phyloP scores from a whole-genome alignment of 306 rosid species.

The Luffa acutangula region DNA sequence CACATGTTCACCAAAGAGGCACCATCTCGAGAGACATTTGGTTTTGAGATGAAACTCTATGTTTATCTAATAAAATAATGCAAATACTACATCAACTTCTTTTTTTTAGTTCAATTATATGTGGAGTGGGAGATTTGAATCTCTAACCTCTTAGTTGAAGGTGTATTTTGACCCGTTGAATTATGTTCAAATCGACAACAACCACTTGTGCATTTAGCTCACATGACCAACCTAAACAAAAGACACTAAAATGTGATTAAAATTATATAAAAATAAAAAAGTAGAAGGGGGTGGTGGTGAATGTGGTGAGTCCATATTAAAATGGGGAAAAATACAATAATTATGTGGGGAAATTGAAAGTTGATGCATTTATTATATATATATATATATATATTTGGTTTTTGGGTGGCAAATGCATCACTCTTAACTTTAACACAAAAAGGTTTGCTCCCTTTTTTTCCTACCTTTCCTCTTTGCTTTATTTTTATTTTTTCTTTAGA shows the following conservation, averaged over 20 bases:
- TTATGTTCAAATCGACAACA: too few species aligned
- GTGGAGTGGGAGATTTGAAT: too few species aligned
- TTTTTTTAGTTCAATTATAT: too few species aligned
- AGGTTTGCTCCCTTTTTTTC: background rate
- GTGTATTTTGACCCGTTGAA: too few species aligned
- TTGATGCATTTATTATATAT: background rate
- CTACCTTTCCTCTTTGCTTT: background rate
- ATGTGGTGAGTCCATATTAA: background rate
- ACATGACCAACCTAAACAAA: too few species aligned
- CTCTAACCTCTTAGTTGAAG: too few species aligned
- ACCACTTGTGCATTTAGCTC: too few species aligned
- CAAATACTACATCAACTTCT: too few species aligned
- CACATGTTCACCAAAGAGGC: too few species aligned
- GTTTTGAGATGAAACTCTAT: too few species aligned
- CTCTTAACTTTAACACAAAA: slow-evolving; percentile 1
- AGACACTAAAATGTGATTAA: background rate
- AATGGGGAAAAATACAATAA: background rate
- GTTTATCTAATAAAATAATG: too few species aligned
- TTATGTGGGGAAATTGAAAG: background rate
- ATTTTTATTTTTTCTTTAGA: background rate
- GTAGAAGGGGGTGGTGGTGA: background rate
- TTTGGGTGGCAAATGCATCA: slow-evolving; percentile 8
- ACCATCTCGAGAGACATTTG: too few species aligned
- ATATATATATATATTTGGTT: background rate
- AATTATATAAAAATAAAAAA: background rate